Base-by-base conservation (phyloP, 768 basidiomycete genomes). In the Suillus americanus region DNA sequence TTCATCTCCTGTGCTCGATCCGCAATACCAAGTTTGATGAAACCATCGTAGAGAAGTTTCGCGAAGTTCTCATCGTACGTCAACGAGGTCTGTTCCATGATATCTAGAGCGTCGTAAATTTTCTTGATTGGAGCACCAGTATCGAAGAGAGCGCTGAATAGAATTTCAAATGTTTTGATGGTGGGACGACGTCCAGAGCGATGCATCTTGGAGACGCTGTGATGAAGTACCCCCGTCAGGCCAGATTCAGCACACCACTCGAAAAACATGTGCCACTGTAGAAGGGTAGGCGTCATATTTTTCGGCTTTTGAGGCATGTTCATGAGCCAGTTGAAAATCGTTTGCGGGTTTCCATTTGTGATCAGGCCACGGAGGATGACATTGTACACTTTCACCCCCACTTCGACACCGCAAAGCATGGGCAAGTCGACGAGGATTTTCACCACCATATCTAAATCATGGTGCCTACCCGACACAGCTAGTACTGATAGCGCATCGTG, bases 221-320 rank as follows among this genome's bases (percentile, higher is more conserved):
- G 70, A 28, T 71, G 74, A 45, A 76, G 65, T 13, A 73, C 53
- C 37, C 62, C 70, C 53, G 69, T 65, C 60, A 75, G 72, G 16
- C 73, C 77, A 25, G 62, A 64, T 62, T 70, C 68, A 46, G 67
- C 71, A 64, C 80, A 82, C 20, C 72, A 73, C 43, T 82, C 77
- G 41, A 90, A 75, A 66, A 88, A 81, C 12, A 80, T 65, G 66
- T 89, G 83, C 77, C 86, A 86, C 63, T 87, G 86, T 25, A 82
- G 77, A 43, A 82, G 73, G 28, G 82, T 80, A 0, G 87, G 86
- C 5, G 71, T 72, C 51, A 82, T 66, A 41, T 80, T 70, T 2
- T 82, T 83, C 3, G 86, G 79, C 59, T 82, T 82, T 30, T 74
- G 74, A 16, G 83, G 79, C 81, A 90, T 87, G n/a, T 77, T 77